These are phyloP conservation scores for Reutealis trisperma DNA, from an alignment of 345 rosid species.

Conservation along the genomic window DNA sequence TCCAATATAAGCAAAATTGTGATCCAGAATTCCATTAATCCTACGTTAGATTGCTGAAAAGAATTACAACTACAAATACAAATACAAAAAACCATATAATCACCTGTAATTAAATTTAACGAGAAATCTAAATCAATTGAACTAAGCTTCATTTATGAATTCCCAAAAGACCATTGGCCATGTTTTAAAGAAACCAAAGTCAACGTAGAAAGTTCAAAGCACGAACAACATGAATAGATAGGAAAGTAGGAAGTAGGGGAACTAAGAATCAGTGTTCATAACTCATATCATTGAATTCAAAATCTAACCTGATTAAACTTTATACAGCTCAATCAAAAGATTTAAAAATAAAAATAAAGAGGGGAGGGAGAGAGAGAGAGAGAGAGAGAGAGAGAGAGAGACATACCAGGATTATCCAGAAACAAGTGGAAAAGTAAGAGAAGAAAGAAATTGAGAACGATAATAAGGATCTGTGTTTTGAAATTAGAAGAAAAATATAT, in stretches of 20 bases:
- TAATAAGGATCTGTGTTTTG: slow-evolving; percentile 6
- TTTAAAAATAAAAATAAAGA: background rate
- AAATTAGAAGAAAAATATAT: background rate
- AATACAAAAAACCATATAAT: background rate
- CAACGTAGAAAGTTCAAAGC: background rate
- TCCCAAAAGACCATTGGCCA: background rate
- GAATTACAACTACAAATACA: background rate
- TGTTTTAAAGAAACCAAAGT: background rate
- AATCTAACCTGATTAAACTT: background rate
- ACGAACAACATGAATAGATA: background rate
- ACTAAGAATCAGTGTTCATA: background rate
- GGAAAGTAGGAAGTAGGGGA: background rate
- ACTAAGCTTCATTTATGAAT: slow-evolving; percentile 7
- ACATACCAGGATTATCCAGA: slow-evolving; percentile 25
- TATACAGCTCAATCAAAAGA: background rate
- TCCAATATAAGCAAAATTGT: background rate
- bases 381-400: background rate
- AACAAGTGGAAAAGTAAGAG: too few relatives aligned
- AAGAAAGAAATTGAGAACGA: background rate
- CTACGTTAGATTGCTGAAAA: background rate
- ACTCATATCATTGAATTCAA: background rate
- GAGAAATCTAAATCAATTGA: background rate
- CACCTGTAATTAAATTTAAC: background rate
- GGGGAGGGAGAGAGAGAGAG: background rate
- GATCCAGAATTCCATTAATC: background rate